Conservation (phyloP, 768 basidiomycete species). For the Kwoniella bestiolae region DNA sequence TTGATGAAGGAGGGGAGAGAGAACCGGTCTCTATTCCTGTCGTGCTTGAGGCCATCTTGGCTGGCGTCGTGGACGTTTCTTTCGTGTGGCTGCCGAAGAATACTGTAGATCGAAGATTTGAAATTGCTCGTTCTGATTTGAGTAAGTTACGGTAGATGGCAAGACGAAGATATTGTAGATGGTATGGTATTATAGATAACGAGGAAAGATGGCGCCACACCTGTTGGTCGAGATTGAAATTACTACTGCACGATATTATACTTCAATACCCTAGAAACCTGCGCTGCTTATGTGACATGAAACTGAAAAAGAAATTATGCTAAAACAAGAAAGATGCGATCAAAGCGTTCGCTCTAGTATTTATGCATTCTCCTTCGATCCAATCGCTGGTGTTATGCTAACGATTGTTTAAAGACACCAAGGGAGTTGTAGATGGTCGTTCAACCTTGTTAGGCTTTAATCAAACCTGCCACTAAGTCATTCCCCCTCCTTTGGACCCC, state of each 20-base stretch:
- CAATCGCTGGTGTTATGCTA: too few species aligned
- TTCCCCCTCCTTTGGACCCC: not conserved
- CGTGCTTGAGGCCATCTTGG: not conserved
- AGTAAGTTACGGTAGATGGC: too few species aligned
- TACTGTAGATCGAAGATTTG: too few species aligned
- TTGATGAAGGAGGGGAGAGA: not conserved
- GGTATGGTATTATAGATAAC: not conserved
- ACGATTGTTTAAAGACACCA: not conserved
- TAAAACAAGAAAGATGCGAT: too few species aligned
- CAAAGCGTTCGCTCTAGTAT: too few species aligned
- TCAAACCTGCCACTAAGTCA: not conserved
- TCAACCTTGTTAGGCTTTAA: slow-evolving; percentile 1
- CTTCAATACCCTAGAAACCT: not conserved
- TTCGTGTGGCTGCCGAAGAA: too few species aligned
- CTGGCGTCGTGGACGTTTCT: too few species aligned
- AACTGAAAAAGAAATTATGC: not conserved
- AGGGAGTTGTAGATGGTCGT: not conserved
- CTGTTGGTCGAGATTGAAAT: slow-evolving; percentile 10
- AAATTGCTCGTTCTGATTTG: too few species aligned
- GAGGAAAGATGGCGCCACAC: not conserved
- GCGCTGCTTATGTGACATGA: not conserved
- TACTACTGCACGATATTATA: not conserved
- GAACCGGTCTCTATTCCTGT: not conserved
- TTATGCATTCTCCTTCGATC: too few species aligned
- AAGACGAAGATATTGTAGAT: too few species aligned